Evolutionary conservation across 805 yeast species (phyloP).

Genomic region (Candida sanyiensis): DNA sequence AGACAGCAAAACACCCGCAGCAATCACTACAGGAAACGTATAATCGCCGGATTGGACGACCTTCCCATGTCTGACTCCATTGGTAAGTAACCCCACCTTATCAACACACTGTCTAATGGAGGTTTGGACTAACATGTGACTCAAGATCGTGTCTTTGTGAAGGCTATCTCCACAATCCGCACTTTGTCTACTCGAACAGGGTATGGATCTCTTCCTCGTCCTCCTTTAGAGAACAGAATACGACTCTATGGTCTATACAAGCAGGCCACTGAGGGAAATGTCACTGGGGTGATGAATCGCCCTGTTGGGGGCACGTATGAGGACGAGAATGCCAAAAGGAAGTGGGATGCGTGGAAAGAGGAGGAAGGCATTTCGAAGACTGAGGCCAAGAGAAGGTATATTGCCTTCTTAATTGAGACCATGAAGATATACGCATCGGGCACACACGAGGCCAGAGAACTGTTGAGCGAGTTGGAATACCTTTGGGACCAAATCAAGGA

Average conservation of each 20-base stretch:
- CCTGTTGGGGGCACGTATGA: constrained; percentile 57
- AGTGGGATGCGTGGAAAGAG: constrained; percentile 83
- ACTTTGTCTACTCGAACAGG: constrained; percentile 62
- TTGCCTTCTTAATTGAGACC: constrained; percentile 62
- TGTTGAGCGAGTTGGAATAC: constrained; percentile 60
- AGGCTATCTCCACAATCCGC: constrained; percentile 75
- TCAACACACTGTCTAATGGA: background rate
- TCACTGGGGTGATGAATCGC: constrained; percentile 58
- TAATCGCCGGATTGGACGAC: too few species aligned
- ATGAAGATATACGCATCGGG: constrained; percentile 67
- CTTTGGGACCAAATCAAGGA: constrained; percentile 71
- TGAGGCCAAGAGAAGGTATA: constrained; percentile 71
- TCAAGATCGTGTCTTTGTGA: constrained; percentile 69
- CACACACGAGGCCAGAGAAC: constrained; percentile 58
- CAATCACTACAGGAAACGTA: too few species aligned
- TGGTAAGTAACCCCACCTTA: constrained; percentile 8
- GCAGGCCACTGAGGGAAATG: constrained; percentile 84
- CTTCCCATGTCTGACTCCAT: constrained; percentile 18
- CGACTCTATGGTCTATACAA: constrained; percentile 76
- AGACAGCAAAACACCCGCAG: too few species aligned
- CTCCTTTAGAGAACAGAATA: constrained; percentile 66
- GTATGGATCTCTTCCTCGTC: constrained; percentile 62
- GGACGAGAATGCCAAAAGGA: constrained; percentile 61
- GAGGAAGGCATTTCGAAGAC: constrained; percentile 63
- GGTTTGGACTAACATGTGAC: background rate